A percentile compares a stretch with the other conserved stretches of the same genome.
Conservation (phyloP, 352 stramenopile species). For the Pythium folliculosum region DNA sequence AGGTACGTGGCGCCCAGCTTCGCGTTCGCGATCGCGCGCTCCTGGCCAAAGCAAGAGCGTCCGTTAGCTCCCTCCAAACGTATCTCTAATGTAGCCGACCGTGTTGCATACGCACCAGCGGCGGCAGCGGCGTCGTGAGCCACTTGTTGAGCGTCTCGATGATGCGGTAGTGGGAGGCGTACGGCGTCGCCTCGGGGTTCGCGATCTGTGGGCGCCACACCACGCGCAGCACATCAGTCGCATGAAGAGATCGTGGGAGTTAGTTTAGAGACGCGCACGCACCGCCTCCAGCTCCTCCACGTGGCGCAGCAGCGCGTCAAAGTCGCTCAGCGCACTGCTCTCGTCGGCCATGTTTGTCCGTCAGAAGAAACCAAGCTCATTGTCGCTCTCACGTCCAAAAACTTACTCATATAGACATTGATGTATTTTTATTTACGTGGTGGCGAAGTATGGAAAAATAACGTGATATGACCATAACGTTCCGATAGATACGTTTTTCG, state of each 20-base stretch:
- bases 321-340: background rate
- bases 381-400: background rate
- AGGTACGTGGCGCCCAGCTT: conserved; percentile 53
- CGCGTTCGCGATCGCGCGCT: conserved; percentile 35
- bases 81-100: background rate
- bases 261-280: background rate
- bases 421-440: too few relatives aligned
- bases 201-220: conserved; percentile 31
- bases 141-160: conserved; percentile 61
- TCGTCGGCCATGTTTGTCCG: background rate
- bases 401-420: too few relatives aligned
- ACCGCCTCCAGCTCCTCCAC: conserved; percentile 23
- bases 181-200: conserved; percentile 50
- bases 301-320: conserved; percentile 23
- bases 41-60: conserved; percentile 21
- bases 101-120: conserved; percentile 29
- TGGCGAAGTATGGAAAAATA: too few relatives aligned
- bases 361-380: background rate
- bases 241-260: background rate
- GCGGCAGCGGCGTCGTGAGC: conserved; percentile 34
- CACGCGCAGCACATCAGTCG: background rate
- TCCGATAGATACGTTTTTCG: too few relatives aligned
- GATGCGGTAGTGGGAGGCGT: conserved; percentile 51
- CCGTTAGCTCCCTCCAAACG: background rate
- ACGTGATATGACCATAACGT: too few relatives aligned